Evolutionary conservation across 2,329 filamentous ascomycete genomes (phyloP), one percentile per base, ranked within the genome.

Genomic region (Fusarium nematophilum): DNA sequence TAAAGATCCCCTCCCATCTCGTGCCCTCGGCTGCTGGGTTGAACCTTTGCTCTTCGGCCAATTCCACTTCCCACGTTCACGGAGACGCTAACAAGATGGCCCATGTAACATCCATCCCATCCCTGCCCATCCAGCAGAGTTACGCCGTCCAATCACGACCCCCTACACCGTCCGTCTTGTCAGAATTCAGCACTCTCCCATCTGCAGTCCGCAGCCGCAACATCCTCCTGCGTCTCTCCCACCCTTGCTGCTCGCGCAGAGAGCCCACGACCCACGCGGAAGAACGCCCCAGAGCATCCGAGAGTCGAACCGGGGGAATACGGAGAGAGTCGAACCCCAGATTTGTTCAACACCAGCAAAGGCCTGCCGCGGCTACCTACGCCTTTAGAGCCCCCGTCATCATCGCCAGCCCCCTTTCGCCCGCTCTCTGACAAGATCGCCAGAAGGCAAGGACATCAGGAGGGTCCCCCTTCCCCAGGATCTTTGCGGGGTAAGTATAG

Each of bases 401-500:
- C 40, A 21, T 39, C 31, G 42, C 47, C 29, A 33, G 42, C 40
- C 49, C 8, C 31, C n/a, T n/a, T 52, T 26, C 17, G 45, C 50
- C 34, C 37, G 18, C 42, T 21, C 42, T 46, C 43, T 62, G 59
- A 54, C 47, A 62, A 59, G 59, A 62, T 62, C 58, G 40, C 18
- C 57, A 17, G 29, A 18, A 34, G 21, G 15, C 6, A 48, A 31
- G 38, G 18, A 13, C 26, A 42, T 57, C 27, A 18, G 45, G 52
- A 57, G 43, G 43, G 47, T 59, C 58, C 38, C 30, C 50, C 53
- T 34, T 45, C 36, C 14, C 33, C 26, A 25, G 44, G 30, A 18
- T 10, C 17, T 46, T 62, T 62, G 58, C 58, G 59, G 59, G 58
- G 59, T 62, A 62, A 44, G n/a, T 18, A 13, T 14, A 33, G 43